A percentile compares a stretch with the other conserved stretches of the same genome.
Conservation (phyloP, 1,284 basidiomycete genomes). For the Abortiporus biennis region DNA sequence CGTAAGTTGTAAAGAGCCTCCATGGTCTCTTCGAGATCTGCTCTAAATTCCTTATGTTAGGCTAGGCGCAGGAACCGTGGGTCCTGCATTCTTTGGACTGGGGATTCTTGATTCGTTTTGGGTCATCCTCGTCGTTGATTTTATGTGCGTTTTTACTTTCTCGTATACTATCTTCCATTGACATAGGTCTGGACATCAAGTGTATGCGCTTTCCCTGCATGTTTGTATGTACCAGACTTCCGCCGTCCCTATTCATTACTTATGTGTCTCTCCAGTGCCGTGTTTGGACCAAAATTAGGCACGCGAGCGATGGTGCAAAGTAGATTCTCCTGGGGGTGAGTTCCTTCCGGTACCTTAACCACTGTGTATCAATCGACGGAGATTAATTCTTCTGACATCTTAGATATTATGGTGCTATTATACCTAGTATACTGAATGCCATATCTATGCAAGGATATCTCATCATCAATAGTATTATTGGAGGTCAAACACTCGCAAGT, state of each 20-base stretch:
- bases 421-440: constrained; percentile 63
- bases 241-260: neutral
- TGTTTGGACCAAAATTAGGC: constrained; percentile 57
- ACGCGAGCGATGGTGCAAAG: constrained; percentile 59
- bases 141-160: constrained; percentile 37
- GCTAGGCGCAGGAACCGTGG: constrained; percentile 49
- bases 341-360: neutral
- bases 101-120: constrained; percentile 47
- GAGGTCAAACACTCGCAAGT: constrained; percentile 65
- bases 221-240: constrained; percentile 38
- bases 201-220: constrained; percentile 33
- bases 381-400: neutral
- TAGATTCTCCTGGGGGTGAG: constrained; percentile 48
- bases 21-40: neutral
- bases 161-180: constrained; percentile 1
- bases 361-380: neutral
- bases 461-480: constrained; percentile 69
- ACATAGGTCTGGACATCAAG: constrained; percentile 12
- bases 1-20: constrained; percentile 27
- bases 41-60: constrained; percentile 23
- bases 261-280: constrained; percentile 29
- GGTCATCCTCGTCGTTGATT: constrained; percentile 46
- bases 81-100: constrained; percentile 53
- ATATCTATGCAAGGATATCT: constrained; percentile 62
- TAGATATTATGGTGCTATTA: constrained; percentile 57